phyloP scores from a whole-genome alignment of 1,139 yeast genomes.

The Nadsonia commutata region DNA sequence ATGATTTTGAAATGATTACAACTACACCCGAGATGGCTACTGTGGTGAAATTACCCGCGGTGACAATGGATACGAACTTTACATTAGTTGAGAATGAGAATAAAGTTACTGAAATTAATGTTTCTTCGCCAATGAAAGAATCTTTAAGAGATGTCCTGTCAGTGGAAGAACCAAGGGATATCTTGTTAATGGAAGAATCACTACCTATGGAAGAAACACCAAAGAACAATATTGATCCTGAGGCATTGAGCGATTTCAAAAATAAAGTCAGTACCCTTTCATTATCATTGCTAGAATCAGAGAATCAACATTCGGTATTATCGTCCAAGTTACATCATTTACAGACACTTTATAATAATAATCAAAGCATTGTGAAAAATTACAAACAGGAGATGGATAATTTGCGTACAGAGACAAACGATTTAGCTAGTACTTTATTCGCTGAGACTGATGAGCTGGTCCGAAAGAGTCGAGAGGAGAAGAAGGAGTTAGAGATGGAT shows the following conservation, averaged over 20 bases:
- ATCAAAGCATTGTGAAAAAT: background rate
- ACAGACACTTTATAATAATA: background rate
- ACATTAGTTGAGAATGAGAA: background rate
- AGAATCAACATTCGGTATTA: background rate
- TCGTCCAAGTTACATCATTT: background rate
- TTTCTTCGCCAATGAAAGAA: too few relatives aligned
- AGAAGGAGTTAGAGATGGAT: background rate
- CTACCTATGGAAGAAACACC: too few relatives aligned
- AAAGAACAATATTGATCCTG: too few relatives aligned
- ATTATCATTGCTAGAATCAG: background rate
- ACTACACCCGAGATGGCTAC: background rate
- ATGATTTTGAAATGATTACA: background rate
- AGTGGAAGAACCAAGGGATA: too few relatives aligned
- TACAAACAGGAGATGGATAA: background rate
- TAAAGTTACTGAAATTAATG: background rate
- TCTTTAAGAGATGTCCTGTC: too few relatives aligned
- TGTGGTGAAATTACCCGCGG: background rate
- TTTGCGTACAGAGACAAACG: background rate
- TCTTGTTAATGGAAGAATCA: background rate
- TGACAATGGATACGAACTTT: too few relatives aligned
- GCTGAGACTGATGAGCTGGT: background rate
- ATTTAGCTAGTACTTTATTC: background rate
- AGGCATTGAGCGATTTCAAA: background rate
- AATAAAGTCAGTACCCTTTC: background rate
- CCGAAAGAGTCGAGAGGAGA: background rate